A percentile compares a stretch with the other conserved stretches of the same genome.
Evolutionary conservation across 163 green algal genomes (phyloP).

Genomic region (Scenedesmus sp.): DNA sequence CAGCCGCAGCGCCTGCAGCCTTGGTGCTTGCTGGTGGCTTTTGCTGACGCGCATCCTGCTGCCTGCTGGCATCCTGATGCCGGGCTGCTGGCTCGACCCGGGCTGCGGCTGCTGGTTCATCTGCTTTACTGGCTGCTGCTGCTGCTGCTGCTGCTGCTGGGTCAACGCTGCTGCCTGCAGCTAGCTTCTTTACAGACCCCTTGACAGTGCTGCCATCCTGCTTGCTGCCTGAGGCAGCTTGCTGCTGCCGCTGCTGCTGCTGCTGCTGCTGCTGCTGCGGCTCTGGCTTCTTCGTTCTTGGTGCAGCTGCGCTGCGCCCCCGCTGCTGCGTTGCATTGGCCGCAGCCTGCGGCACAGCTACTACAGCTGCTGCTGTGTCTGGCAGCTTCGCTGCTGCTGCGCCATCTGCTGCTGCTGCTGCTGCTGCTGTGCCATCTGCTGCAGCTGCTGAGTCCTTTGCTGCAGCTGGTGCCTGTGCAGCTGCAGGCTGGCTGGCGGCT

Average conservation of each 20-base stretch:
- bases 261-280: neutral
- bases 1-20: neutral
- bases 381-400: slow-evolving; percentile 11
- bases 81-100: neutral
- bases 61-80: neutral
- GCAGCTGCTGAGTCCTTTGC: neutral
- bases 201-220: neutral
- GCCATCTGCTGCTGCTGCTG: neutral
- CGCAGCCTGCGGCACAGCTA: neutral
- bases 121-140: neutral
- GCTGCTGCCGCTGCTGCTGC: slow-evolving; percentile 10
- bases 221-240: neutral
- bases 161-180: neutral
- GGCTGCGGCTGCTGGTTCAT: neutral
- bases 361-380: neutral
- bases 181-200: neutral
- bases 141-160: neutral
- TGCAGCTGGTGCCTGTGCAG: neutral
- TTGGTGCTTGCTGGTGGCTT: neutral
- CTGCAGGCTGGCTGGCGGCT: neutral
- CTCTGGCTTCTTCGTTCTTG: neutral
- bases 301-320: neutral
- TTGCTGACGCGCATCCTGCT: slow-evolving; percentile 5
- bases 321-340: neutral
- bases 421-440: neutral